Base-by-base conservation (phyloP, 1,284 basidiomycete genomes). In the Sporisorium graminicola region DNA sequence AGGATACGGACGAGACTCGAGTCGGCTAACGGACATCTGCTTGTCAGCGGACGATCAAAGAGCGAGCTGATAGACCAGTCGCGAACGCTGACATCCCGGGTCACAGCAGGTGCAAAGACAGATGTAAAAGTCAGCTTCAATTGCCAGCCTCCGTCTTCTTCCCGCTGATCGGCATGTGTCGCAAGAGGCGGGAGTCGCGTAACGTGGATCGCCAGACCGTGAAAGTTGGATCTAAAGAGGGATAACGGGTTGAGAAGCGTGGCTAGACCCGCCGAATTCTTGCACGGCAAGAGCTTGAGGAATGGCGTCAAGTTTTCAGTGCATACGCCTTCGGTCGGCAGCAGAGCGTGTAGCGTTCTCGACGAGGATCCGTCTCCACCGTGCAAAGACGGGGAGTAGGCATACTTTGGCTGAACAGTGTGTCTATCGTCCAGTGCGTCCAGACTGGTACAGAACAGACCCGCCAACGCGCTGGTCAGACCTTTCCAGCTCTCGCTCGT, bases 271-370 rank as follows among this genome's bases (percentile, higher is more conserved):
- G 94, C 94, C 29, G 56, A 29, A n/a, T 89, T 87, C 84, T 96
- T 94, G 88, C 95, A 98, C 0, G 97, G 96, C 2, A 99, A 88
- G 7, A 98, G 90, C 82, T 95, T 94, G 62, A 98, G 89, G 86
- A 98, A 95, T 0, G 97, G 96, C 0, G 95, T 96, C 7, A 99
- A 87, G 85, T 98, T 98, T 84, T 99, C 97, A 2, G 96, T 99
- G 85, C 96, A 99, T 43, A 83, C 65, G 55, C 65, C 54, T 63
- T 80, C 71, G 40, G 65, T 72, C 27, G 82, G 58, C 31, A 81
- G 44, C 43, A 73, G 44, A 27, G 80, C 61, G 64, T 81, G 74
- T 44, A 77, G 33, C 46, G 69, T 58, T 13, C 16, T 18, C n/a
- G 40, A n/a, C 40, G 40, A 43, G 18, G 40, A 6, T 14, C 14